Evolutionary conservation across 73 alveolate genomes (phyloP), one percentile per base, ranked within the genome.

Genomic region (Urostyla sp.): DNA sequence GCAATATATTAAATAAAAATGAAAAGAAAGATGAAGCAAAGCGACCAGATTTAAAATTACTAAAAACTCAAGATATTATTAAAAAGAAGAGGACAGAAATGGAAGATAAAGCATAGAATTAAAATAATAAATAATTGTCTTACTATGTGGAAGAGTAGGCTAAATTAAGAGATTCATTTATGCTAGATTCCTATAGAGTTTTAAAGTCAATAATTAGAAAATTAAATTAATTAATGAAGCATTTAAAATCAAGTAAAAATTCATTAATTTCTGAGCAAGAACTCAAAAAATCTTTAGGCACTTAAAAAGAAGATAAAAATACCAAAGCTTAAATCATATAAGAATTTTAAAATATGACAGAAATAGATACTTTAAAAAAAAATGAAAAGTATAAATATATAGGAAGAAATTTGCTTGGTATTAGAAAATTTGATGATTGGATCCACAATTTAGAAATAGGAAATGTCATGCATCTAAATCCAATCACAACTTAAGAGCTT

Each of bases 351-450:
- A 18, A 15, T 46, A 2, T 46, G 36, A 2, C 30, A 0, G 16
- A 48, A 27, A 69, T 69, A 28, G 83, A 69, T 2, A 1, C 3
- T 26, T 55, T 69, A 2, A 20, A 69, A 16, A 69, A 48, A 27
- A 48, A 7, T 1, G 83, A 69, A 8, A 69, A 44, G 38, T 48
- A 49, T 49, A 69, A 69, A 27, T 69, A 69, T 34, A 37, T 30
- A 0, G 83, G 83, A 16, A 45, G 83, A 32, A 69, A 69, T 48
- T 27, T 69, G 69, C 34, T 69, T n/a, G 83, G 83, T 10, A 69
- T 69, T 24, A 44, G 83, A 30, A 46, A 69, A 34, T 27, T 69
- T n/a, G 83, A 69, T 46, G 83, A 69, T 27, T 69, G 83, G 83
- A 69, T 69, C 18, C 40, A 69, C 54, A 69, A n/a, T 48, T 54